These are phyloP conservation scores for Pleomassaria siparia DNA, from an alignment of 2,329 filamentous ascomycete genomes.

Conservation along the genomic window DNA sequence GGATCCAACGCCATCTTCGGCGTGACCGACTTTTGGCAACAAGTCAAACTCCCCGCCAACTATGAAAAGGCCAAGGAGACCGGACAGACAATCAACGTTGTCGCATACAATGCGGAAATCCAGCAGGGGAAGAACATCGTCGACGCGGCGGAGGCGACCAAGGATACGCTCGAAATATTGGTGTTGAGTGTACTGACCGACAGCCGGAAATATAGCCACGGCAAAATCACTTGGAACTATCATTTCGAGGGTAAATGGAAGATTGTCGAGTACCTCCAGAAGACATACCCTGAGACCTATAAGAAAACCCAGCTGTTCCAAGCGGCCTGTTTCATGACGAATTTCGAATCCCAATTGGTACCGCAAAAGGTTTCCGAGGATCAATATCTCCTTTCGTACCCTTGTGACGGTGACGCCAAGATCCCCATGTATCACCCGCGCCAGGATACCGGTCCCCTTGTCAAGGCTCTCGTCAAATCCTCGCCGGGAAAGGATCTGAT, in stretches of 20 bases:
- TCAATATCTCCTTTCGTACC: not conserved
- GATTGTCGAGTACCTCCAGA: conserved; percentile 9
- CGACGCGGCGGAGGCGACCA: conserved; percentile 32
- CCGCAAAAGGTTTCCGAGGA: not conserved
- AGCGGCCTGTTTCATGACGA: not conserved
- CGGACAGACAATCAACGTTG: conserved; percentile 13
- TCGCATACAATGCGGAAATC: not conserved
- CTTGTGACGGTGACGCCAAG: not conserved
- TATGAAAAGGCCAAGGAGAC: conserved; percentile 17
- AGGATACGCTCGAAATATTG: conserved; percentile 25
- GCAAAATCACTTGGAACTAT: conserved; percentile 45
- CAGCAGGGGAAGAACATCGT: conserved; percentile 28
- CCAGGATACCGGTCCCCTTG: not conserved
- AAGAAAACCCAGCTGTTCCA: conserved; percentile 1
- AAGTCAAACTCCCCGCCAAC: conserved; percentile 13
- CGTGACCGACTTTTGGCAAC: conserved; percentile 46
- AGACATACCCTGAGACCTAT: not conserved
- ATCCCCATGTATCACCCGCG: conserved; percentile 3
- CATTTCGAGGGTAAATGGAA: conserved; percentile 49
- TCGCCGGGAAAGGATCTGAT: not conserved
- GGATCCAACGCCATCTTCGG: conserved; percentile 38
- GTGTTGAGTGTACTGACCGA: conserved; percentile 44
- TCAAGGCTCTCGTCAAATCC: not conserved
- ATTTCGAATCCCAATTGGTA: not conserved
- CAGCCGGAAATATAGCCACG: conserved; percentile 40